phyloP scores from a whole-genome alignment of 768 basidiomycete species.

The Cyathus striatus region DNA sequence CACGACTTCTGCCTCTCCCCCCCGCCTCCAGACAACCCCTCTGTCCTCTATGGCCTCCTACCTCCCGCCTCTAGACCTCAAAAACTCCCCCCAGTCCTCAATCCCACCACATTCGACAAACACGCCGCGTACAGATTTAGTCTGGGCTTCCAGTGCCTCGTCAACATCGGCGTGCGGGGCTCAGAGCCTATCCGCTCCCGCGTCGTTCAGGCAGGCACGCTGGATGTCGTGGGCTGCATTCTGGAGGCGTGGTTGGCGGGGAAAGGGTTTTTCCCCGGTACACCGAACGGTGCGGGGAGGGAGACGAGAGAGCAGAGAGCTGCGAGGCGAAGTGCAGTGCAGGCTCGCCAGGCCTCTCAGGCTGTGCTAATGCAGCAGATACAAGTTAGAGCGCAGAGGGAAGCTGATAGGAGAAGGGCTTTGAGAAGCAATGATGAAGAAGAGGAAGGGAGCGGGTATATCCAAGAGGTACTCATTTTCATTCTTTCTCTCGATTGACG shows the following conservation, averaged over 20 bases:
- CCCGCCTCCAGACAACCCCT: slow-evolving; percentile 75
- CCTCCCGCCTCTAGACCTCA: slow-evolving; percentile 56
- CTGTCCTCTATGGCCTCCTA: slow-evolving; percentile 71
- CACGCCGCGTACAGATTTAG: slow-evolving; percentile 86
- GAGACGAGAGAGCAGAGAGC: slow-evolving; percentile 73
- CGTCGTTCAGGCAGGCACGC: slow-evolving; percentile 90
- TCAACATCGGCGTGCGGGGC: slow-evolving; percentile 96
- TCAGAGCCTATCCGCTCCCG: slow-evolving; percentile 85
- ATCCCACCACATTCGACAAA: slow-evolving; percentile 69
- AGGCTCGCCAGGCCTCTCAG: too few species aligned
- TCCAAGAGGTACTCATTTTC: too few species aligned
- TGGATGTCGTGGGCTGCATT: slow-evolving; percentile 91
- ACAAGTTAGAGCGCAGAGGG: slow-evolving; percentile 59
- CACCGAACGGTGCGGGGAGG: slow-evolving; percentile 67
- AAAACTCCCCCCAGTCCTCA: slow-evolving; percentile 54
- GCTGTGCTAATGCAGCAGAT: too few species aligned
- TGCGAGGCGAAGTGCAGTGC: slow-evolving; percentile 46
- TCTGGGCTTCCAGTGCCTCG: slow-evolving; percentile 93
- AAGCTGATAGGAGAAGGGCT: slow-evolving; percentile 48
- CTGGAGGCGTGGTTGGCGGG: slow-evolving; percentile 90
- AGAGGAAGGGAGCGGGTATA: too few species aligned
- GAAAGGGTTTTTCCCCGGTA: slow-evolving; percentile 82
- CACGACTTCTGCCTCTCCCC: slow-evolving; percentile 84
- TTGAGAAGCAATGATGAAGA: too few species aligned
- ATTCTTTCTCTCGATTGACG: too few species aligned